phyloP scores from a whole-genome alignment of 176 grass and related monocot species.

The Musa acuminata region DNA sequence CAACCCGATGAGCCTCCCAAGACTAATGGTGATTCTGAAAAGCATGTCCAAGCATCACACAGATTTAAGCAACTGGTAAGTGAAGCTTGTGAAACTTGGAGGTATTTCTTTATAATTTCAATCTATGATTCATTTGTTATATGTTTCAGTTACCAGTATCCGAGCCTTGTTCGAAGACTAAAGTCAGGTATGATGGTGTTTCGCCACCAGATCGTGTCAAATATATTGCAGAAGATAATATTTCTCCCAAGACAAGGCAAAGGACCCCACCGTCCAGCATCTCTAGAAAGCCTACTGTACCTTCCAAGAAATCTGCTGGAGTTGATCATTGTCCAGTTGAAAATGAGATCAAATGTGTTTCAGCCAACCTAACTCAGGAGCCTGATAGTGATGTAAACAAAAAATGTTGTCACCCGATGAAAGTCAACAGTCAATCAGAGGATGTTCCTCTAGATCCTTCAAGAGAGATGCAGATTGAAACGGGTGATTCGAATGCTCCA shows the following conservation, averaged over 20 bases:
- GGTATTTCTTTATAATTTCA: background rate
- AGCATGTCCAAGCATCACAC: slow-evolving; percentile 40
- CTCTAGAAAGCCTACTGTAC: slow-evolving; percentile 32
- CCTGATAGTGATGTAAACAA: slow-evolving; percentile 38
- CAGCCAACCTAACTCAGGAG: slow-evolving; percentile 27
- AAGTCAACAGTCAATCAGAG: slow-evolving; percentile 16
- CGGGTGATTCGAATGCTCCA: slow-evolving; percentile 21
- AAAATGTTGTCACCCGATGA: slow-evolving; percentile 22
- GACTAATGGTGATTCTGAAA: slow-evolving; percentile 35
- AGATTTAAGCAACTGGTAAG: slow-evolving; percentile 65
- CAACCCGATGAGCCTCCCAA: slow-evolving; percentile 41
- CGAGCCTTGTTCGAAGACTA: slow-evolving; percentile 51
- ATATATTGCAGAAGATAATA: slow-evolving; percentile 29
- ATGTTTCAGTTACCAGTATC: slow-evolving; percentile 57
- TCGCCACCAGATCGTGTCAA: slow-evolving; percentile 37
- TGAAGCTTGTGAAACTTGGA: background rate
- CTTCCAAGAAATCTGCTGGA: slow-evolving; percentile 26
- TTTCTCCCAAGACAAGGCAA: slow-evolving; percentile 34
- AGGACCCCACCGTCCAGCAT: slow-evolving; percentile 26
- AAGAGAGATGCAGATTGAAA: slow-evolving; percentile 21
- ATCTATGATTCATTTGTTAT: slow-evolving; percentile 8
- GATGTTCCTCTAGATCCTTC: slow-evolving; percentile 31
- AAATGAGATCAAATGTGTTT: slow-evolving; percentile 41
- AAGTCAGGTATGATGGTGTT: slow-evolving; percentile 28
- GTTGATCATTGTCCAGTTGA: slow-evolving; percentile 29